Evolutionary conservation across 1,139 yeast species (phyloP), one percentile per base, ranked within the genome.

Genomic region (Yamadazyma epiphylla): DNA sequence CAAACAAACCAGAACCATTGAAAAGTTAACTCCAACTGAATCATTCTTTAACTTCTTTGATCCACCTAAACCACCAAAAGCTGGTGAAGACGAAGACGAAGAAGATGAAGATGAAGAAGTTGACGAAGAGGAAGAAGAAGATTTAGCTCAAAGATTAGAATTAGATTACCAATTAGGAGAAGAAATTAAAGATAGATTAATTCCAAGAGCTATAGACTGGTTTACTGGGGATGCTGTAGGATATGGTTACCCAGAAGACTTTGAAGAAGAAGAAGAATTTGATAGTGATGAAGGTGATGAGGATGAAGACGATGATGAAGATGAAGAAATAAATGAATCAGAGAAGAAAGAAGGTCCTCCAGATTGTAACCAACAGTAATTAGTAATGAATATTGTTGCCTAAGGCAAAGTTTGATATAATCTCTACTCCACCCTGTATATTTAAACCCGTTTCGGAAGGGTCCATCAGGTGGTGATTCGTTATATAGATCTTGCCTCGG

Each of bases 191-290:
- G 97, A 94, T 58, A 82, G 94, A 59, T 75, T 91, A 55, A 83
- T 91, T 45, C 96, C 97, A 42, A 79, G 96, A 51, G 97, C 97
- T 33, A 77, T 91, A 49, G 96, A 89, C 60, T 91, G 97, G 97
- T 91, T 87, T 58, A 89, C 97, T 12, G 97, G 98, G 30, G 88
- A 84, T 45, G 98, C 98, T n/a, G 75, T 89, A 36, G 77, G 72
- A 31, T 72, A 60, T 43, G 77, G 68, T 22, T 70, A 57, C 49
- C 64, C 67, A 16, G 71, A 62, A 29, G 72, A 64, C 27, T 58
- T 58, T 28, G 73, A 64, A 21, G 71, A 57, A 9, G 67, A 79
- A 55, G 51, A 75, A 8, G 77, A 64, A n/a, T 71, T 60, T 4
- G 74, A 60, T 13, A 74, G 58, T 12, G 72, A 64, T 15, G 78